A percentile compares a stretch with the other conserved stretches of the same genome.
Evolutionary conservation across 1,284 basidiomycete genomes (phyloP).

Genomic region (Lentinula novae-zelandiae): DNA sequence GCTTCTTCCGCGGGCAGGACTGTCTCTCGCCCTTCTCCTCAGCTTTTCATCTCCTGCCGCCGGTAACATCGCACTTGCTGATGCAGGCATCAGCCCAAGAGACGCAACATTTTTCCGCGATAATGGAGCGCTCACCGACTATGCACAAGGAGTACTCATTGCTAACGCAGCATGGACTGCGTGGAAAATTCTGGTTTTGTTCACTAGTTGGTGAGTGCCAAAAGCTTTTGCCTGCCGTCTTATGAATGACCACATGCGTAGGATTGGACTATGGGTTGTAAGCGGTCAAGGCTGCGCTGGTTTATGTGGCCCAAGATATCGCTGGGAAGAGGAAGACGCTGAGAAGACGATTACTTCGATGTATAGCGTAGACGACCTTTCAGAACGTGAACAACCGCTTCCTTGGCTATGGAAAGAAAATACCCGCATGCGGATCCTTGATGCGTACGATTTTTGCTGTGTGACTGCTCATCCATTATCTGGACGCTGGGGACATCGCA

Average conservation of each 20-base stretch:
- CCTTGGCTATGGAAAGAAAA: conserved; percentile 76
- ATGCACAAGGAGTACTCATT: conserved; percentile 69
- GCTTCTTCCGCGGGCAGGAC: conserved; percentile 75
- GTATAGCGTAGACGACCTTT: conserved; percentile 40
- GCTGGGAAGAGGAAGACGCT: conserved; percentile 76
- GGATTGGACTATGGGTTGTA: conserved; percentile 71
- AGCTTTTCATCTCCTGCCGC: conserved; percentile 54
- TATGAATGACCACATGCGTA: conserved; percentile 23
- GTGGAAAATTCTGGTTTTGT: conserved; percentile 62
- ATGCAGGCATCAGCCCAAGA: conserved; percentile 44
- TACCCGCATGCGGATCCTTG: conserved; percentile 67
- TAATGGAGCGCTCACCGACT: conserved; percentile 65
- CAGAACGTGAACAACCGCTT: conserved; percentile 40
- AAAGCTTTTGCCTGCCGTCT: background rate
- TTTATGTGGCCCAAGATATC: conserved; percentile 74
- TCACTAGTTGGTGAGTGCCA: conserved; percentile 58
- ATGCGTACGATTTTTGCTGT: conserved; percentile 79
- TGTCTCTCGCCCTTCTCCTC: conserved; percentile 67
- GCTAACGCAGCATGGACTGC: conserved; percentile 76
- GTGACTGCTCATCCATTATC: conserved; percentile 36
- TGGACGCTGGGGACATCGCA: conserved; percentile 26
- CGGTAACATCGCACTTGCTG: conserved; percentile 41
- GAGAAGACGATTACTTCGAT: conserved; percentile 50
- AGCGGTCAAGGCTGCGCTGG: conserved; percentile 74
- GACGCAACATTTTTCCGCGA: conserved; percentile 72